Evolutionary conservation across 495 filamentous ascomycete genomes (phyloP).

Genomic region (Sporormia fimetaria): DNA sequence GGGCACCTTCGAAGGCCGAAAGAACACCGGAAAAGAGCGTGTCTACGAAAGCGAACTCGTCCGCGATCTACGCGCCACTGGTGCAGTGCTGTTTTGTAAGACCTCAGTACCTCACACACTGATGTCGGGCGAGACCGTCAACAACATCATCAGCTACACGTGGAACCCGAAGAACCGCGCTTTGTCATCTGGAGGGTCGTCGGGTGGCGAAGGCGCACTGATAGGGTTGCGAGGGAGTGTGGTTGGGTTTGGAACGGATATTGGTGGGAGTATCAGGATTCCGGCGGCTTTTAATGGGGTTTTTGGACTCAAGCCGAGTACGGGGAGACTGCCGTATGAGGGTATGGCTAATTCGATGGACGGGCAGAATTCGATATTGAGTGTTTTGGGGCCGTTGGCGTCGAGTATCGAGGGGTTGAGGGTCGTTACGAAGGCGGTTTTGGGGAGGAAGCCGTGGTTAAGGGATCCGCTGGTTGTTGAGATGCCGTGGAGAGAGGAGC

Average conservation of each 20-base stretch:
- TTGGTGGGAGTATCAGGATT: slow-evolving; percentile 42
- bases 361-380: slow-evolving; percentile 47
- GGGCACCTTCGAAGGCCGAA: slow-evolving; percentile 33
- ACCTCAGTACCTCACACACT: slow-evolving; percentile 50
- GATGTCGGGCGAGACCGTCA: slow-evolving; percentile 50
- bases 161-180: slow-evolving; percentile 32
- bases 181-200: slow-evolving; percentile 27
- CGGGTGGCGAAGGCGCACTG: slow-evolving; percentile 34
- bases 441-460: slow-evolving; percentile 50
- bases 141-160: slow-evolving; percentile 37
- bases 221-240: slow-evolving; percentile 28
- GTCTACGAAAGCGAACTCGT: slow-evolving; percentile 33
- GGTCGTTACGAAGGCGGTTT: slow-evolving; percentile 44
- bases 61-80: slow-evolving; percentile 40
- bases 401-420: slow-evolving; percentile 40
- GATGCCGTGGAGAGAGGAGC: slow-evolving; percentile 50
- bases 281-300: slow-evolving; percentile 39
- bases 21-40: slow-evolving; percentile 26
- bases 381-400: slow-evolving; percentile 48
- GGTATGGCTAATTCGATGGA: slow-evolving; percentile 47
- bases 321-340: slow-evolving; percentile 39
- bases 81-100: slow-evolving; percentile 56
- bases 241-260: slow-evolving; percentile 35
- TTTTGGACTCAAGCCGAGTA: slow-evolving; percentile 36
- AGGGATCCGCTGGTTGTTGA: slow-evolving; percentile 51